phyloP scores from a whole-genome alignment of 495 filamentous ascomycete species.

The Durotheca rogersii region DNA sequence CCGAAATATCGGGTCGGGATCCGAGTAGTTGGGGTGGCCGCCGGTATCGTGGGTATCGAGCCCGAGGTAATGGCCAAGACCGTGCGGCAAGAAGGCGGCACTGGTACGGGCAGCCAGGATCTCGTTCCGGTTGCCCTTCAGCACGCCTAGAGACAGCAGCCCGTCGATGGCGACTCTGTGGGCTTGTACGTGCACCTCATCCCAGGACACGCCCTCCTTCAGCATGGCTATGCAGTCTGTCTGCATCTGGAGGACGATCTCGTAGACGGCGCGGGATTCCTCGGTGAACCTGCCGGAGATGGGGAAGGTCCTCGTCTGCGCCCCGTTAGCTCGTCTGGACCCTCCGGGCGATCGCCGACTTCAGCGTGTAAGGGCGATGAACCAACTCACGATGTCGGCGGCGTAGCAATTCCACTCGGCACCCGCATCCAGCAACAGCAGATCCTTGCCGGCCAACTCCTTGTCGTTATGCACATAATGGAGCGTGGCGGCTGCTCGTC shows the following conservation, averaged over 20 bases:
- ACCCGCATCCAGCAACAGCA: constrained; percentile 82
- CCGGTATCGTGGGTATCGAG: constrained; percentile 96
- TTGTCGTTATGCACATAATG: constrained; percentile 83
- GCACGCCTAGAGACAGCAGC: constrained; percentile 70
- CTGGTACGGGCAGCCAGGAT: constrained; percentile 73
- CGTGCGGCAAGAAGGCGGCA: constrained; percentile 89
- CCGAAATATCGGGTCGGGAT: constrained; percentile 79
- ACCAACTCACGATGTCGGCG: constrained; percentile 63
- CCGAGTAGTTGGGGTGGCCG: constrained; percentile 81
- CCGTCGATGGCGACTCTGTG: constrained; percentile 83
- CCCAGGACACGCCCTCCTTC: constrained; percentile 79
- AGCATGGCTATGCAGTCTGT: constrained; percentile 67
- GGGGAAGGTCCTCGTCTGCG: constrained; percentile 77
- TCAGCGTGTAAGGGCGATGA: not conserved
- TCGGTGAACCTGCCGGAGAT: constrained; percentile 71
- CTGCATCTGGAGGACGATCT: constrained; percentile 87
- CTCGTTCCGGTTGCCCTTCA: constrained; percentile 67
- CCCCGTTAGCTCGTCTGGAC: constrained; percentile 11
- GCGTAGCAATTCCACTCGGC: constrained; percentile 79
- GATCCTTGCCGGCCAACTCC: constrained; percentile 64
- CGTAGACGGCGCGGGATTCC: constrained; percentile 77
- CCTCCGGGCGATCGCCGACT: too few relatives aligned
- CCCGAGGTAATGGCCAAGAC: constrained; percentile 86
- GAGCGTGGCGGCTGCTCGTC: constrained; percentile 75
- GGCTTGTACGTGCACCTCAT: constrained; percentile 75